Evolutionary conservation across 2,329 filamentous ascomycete species (phyloP).

Genomic region (Thelonectria rubi): DNA sequence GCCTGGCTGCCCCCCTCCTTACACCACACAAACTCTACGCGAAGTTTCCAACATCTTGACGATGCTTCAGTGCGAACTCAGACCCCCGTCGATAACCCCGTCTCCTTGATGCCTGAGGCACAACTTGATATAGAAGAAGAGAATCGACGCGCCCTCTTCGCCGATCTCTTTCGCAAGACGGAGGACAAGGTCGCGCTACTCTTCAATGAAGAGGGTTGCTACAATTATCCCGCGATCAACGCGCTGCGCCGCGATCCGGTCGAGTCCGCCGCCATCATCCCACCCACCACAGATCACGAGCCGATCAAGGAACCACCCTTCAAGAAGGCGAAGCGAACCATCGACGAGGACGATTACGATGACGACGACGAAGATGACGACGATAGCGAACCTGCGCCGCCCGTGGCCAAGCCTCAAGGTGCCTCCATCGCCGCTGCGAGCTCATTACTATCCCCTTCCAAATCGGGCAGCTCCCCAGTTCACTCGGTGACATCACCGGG

Average conservation of each 20-base stretch:
- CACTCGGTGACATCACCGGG: constrained; percentile 70
- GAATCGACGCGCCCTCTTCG: constrained; percentile 76
- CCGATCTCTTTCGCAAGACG: constrained; percentile 77
- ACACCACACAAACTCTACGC: constrained; percentile 57
- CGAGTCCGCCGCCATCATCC: constrained; percentile 55
- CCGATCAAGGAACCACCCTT: constrained; percentile 68
- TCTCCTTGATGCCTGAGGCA: constrained; percentile 68
- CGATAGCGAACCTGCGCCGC: constrained; percentile 64
- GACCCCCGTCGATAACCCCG: constrained; percentile 60
- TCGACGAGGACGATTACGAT: constrained; percentile 87
- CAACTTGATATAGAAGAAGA: constrained; percentile 71
- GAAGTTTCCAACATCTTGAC: constrained; percentile 67
- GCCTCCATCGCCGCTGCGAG: constrained; percentile 62
- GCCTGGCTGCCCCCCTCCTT: constrained; percentile 69
- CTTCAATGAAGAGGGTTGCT: constrained; percentile 69
- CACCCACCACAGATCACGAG: constrained; percentile 66
- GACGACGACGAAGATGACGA: constrained; percentile 84
- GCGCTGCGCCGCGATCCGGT: constrained; percentile 57
- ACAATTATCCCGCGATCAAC: constrained; percentile 63
- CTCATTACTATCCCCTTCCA: constrained; percentile 72
- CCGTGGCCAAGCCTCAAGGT: constrained; percentile 61
- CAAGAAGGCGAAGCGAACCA: constrained; percentile 80
- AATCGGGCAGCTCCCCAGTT: constrained; percentile 73
- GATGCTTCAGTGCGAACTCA: constrained; percentile 64
- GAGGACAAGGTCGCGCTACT: constrained; percentile 80